Percentiles rank a stretch among this genome's conserved stretches.
phyloP scores from a whole-genome alignment of 2,329 filamentous ascomycete genomes.

The Aureobasidium sp. region DNA sequence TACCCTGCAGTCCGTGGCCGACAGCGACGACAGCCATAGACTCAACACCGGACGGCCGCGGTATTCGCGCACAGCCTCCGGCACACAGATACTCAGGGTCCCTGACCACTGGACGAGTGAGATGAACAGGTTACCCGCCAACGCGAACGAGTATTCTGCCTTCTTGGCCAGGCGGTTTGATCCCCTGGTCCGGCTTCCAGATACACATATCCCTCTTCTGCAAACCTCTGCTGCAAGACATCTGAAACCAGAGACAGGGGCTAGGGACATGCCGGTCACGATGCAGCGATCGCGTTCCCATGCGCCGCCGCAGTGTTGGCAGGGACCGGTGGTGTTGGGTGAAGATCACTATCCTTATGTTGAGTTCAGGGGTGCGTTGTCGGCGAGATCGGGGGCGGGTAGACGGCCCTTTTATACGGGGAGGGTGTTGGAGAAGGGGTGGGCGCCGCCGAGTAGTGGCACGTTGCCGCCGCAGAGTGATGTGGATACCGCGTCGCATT shows the following conservation, averaged over 20 bases:
- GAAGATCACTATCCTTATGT: neutral
- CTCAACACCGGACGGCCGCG: neutral
- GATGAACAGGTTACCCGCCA: slow-evolving; percentile 2
- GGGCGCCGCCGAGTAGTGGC: neutral
- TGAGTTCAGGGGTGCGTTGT: neutral
- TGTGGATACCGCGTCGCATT: slow-evolving; percentile 2
- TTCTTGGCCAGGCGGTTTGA: slow-evolving; percentile 1
- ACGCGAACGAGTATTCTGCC: slow-evolving; percentile 10
- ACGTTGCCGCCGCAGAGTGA: slow-evolving; percentile 8
- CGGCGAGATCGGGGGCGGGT: neutral
- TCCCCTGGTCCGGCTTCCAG: neutral
- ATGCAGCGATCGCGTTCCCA: neutral
- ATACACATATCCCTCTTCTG: neutral
- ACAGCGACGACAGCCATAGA: neutral
- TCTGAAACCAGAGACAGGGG: neutral
- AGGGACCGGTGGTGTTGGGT: neutral
- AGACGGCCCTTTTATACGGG: neutral
- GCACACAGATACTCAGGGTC: neutral
- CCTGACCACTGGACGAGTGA: neutral
- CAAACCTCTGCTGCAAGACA: neutral
- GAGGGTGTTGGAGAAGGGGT: neutral
- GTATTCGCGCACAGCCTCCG: neutral
- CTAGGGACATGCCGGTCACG: neutral
- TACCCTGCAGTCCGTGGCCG: neutral
- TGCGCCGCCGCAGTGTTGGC: neutral